Conservation (phyloP, 1,284 basidiomycete species). For the Cryptococcus jaspeensis region DNA sequence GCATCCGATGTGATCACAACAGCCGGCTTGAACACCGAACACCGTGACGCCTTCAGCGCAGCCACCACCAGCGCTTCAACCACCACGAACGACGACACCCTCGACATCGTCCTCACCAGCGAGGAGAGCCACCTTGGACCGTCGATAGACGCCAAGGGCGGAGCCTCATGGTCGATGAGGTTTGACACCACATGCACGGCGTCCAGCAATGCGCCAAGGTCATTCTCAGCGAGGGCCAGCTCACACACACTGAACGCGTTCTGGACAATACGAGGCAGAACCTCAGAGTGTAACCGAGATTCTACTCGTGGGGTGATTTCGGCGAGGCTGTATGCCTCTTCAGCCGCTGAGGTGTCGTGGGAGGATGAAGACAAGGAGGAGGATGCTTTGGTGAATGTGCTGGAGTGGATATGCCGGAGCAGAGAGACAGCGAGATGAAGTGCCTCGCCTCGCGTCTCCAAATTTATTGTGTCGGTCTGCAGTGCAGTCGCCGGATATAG, state of each 20-base stretch:
- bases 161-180: constrained; percentile 31
- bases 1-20: constrained; percentile 24
- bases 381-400: neutral
- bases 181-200: constrained; percentile 17
- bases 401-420: neutral
- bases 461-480: neutral
- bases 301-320: constrained; percentile 1
- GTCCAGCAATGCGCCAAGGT: constrained; percentile 9
- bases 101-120: constrained; percentile 32
- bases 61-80: constrained; percentile 62
- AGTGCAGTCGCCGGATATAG: no score
- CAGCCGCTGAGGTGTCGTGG: neutral
- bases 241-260: constrained; percentile 20
- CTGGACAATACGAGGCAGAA: constrained; percentile 23
- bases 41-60: constrained; percentile 56
- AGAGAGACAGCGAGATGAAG: constrained; percentile 13
- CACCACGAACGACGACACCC: constrained; percentile 65
- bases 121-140: constrained; percentile 41
- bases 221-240: constrained; percentile 3
- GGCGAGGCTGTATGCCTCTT: constrained; percentile 3
- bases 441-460: neutral
- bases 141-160: constrained; percentile 20
- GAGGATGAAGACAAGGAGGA: no score
- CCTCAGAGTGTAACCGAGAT: constrained; percentile 7
- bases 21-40: constrained; percentile 21